Percentiles rank a stretch among this genome's conserved stretches.
phyloP scores from a whole-genome alignment of 2,329 filamentous ascomycete species.

The Microcyclosporella mali region DNA sequence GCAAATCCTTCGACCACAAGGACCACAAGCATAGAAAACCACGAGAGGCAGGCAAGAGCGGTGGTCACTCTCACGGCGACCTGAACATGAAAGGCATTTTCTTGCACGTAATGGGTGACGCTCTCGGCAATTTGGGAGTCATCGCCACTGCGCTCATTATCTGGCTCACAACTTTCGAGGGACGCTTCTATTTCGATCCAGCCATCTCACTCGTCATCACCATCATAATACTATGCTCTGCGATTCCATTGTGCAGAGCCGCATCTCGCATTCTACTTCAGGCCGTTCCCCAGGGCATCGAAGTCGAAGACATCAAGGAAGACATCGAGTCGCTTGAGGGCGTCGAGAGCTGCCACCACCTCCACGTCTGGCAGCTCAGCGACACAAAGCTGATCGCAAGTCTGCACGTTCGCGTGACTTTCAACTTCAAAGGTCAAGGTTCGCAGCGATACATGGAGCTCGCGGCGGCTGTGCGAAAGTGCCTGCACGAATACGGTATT shows the following conservation, averaged over 20 bases:
- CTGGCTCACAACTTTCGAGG: slow-evolving; percentile 78
- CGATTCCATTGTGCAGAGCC: slow-evolving; percentile 70
- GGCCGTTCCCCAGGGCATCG: slow-evolving; percentile 83
- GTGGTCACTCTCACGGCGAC: slow-evolving; percentile 74
- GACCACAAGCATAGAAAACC: slow-evolving; percentile 77
- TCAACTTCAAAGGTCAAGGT: slow-evolving; percentile 74
- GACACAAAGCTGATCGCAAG: slow-evolving; percentile 92
- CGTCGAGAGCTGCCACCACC: slow-evolving; percentile 84
- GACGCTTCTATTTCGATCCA: slow-evolving; percentile 83
- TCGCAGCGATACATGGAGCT: slow-evolving; percentile 82
- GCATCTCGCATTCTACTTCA: slow-evolving; percentile 86
- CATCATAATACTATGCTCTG: slow-evolving; percentile 63
- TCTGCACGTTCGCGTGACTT: slow-evolving; percentile 86
- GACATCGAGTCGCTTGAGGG: slow-evolving; percentile 83
- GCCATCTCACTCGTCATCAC: slow-evolving; percentile 92
- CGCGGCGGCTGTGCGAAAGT: slow-evolving; percentile 73
- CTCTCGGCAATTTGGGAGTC: slow-evolving; percentile 79
- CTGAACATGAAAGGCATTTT: slow-evolving; percentile 87
- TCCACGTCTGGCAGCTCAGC: slow-evolving; percentile 96
- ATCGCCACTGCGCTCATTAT: slow-evolving; percentile 80
- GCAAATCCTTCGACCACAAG: slow-evolving; percentile 32
- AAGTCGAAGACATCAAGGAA: slow-evolving; percentile 81
- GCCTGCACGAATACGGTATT: slow-evolving; percentile 91
- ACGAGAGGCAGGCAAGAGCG: slow-evolving; percentile 50
- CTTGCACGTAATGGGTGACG: slow-evolving; percentile 69